Percentiles rank a stretch among this genome's conserved stretches.
Evolutionary conservation across 352 stramenopile genomes (phyloP).

Genomic region (Bremia lactucae): DNA sequence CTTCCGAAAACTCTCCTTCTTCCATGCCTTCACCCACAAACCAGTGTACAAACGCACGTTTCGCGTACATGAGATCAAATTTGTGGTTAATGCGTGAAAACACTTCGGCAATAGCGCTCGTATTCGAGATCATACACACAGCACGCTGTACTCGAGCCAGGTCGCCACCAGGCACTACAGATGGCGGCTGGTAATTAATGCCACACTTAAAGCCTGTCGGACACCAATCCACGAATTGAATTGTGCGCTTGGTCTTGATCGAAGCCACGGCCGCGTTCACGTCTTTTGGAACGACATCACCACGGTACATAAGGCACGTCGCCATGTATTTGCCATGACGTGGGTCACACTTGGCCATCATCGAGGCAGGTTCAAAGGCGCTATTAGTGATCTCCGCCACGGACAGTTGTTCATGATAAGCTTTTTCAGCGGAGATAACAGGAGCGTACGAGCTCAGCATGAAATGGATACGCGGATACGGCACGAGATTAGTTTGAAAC

Average conservation of each 20-base stretch:
- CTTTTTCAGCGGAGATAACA: conserved; percentile 96
- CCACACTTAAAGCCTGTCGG: conserved; percentile 98
- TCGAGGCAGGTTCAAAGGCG: conserved; percentile 94
- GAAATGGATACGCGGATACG: conserved; percentile 99
- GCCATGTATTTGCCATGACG: conserved; percentile 99
- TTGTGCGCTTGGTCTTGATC: conserved; percentile 99
- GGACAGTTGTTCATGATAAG: conserved; percentile 94
- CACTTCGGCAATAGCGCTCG: conserved; percentile 91
- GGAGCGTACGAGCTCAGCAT: conserved; percentile 98
- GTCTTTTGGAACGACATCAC: conserved; percentile 88
- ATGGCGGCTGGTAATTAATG: conserved; percentile 57
- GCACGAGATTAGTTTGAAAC: conserved; percentile 99
- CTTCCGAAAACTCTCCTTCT: conserved; percentile 99
- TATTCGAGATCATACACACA: conserved; percentile 99
- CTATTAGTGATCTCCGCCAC: conserved; percentile 98
- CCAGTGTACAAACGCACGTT: conserved; percentile 97
- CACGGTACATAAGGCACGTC: conserved; percentile 96
- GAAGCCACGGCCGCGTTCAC: conserved; percentile 92
- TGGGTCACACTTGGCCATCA: conserved; percentile 99
- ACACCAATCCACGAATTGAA: conserved; percentile 99
- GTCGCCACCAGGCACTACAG: conserved; percentile 93
- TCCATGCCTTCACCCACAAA: conserved; percentile 99
- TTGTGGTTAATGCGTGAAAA: conserved; percentile 25
- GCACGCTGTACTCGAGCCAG: conserved; percentile 95
- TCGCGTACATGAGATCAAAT: conserved; percentile 23